Percentiles rank a stretch among this genome's conserved stretches.
Conservation (phyloP, 2,329 filamentous ascomycete genomes). For the Tricladium varicosporioides region DNA sequence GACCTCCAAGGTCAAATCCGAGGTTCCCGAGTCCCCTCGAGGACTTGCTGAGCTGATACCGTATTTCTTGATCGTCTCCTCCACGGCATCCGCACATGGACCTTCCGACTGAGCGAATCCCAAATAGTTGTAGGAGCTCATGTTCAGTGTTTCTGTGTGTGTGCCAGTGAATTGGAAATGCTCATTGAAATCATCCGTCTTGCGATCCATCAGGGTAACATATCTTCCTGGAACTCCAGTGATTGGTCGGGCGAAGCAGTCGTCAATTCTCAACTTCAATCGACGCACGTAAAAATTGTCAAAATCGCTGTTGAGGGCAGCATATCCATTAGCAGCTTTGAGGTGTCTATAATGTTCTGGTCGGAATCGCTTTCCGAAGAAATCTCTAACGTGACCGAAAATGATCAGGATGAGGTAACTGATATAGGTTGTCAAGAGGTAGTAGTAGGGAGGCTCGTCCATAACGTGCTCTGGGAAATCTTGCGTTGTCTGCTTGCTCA, state of each 20-base stretch:
- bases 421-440: slow-evolving; percentile 95
- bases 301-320: slow-evolving; percentile 94
- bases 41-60: slow-evolving; percentile 81
- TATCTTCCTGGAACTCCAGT: slow-evolving; percentile 92
- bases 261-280: slow-evolving; percentile 91
- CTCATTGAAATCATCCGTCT: slow-evolving; percentile 86
- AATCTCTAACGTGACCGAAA: slow-evolving; percentile 92
- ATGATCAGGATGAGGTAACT: slow-evolving; percentile 95
- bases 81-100: slow-evolving; percentile 89
- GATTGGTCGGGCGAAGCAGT: slow-evolving; percentile 90
- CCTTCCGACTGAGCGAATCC: slow-evolving; percentile 97
- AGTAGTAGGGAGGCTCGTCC: slow-evolving; percentile 96
- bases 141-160: slow-evolving; percentile 90
- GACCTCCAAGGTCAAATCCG: slow-evolving; percentile 83
- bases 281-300: slow-evolving; percentile 97
- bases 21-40: slow-evolving; percentile 79
- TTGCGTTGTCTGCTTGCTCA: slow-evolving; percentile 81
- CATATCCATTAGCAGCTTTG: slow-evolving; percentile 82
- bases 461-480: slow-evolving; percentile 80
- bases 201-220: slow-evolving; percentile 89
- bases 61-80: slow-evolving; percentile 80
- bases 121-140: slow-evolving; percentile 99
- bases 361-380: slow-evolving; percentile 94
- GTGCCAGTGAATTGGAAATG: slow-evolving; percentile 88
- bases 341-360: slow-evolving; percentile 80